A percentile compares a stretch with the other conserved stretches of the same genome.
Conservation (phyloP, 331 rosid species). For the Ulmus americana region DNA sequence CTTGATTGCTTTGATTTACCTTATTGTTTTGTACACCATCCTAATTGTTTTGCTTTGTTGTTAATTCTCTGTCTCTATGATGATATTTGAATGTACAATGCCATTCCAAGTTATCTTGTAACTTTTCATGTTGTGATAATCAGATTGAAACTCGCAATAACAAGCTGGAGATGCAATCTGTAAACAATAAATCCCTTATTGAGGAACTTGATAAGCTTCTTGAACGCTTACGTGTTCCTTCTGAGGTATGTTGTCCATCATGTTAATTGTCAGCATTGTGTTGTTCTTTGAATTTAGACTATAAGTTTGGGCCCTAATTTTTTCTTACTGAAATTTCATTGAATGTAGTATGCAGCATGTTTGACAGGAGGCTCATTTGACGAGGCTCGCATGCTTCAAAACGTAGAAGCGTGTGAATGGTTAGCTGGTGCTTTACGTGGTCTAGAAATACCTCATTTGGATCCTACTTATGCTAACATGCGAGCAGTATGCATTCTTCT, state of each 20-base stretch:
- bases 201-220: slow-evolving; percentile 85
- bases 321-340: slow-evolving; percentile 36
- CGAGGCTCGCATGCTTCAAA: slow-evolving; percentile 67
- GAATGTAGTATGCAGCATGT: slow-evolving; percentile 62
- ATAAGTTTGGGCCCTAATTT: slow-evolving; percentile 17
- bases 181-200: slow-evolving; percentile 71
- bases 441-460: slow-evolving; percentile 59
- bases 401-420: slow-evolving; percentile 89
- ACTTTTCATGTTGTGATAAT: slow-evolving; percentile 20
- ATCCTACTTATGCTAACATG: slow-evolving; percentile 66
- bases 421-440: slow-evolving; percentile 63
- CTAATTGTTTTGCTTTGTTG: no score
- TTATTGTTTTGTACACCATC: no score
- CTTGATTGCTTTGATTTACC: no score
- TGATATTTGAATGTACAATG: not conserved
- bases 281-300: slow-evolving; percentile 17
- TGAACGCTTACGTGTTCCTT: slow-evolving; percentile 66
- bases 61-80: no score
- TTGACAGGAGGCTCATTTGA: slow-evolving; percentile 78
- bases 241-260: slow-evolving; percentile 50
- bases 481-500: slow-evolving; percentile 62
- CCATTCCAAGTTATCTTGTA: slow-evolving; percentile 12
- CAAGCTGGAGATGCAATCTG: slow-evolving; percentile 88
- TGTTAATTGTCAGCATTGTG: slow-evolving; percentile 11
- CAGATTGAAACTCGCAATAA: slow-evolving; percentile 95